Conservation (phyloP, 2,329 filamentous ascomycete species). For the Arthroderma sp. region DNA sequence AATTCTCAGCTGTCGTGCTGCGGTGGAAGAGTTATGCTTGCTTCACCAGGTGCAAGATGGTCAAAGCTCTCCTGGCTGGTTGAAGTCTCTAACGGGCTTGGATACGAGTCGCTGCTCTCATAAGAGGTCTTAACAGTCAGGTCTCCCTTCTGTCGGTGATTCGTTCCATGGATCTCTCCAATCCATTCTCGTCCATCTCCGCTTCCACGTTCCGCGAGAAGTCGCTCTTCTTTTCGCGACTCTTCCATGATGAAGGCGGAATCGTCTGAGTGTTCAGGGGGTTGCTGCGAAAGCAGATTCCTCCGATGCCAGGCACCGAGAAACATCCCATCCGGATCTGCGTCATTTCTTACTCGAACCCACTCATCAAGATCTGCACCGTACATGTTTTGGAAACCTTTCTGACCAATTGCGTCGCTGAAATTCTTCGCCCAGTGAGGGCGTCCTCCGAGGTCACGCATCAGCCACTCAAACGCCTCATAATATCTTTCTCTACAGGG, state of each 20-base stretch:
- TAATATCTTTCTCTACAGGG: slow-evolving; percentile 69
- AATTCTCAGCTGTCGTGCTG: slow-evolving; percentile 4
- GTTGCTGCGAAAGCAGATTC: slow-evolving; percentile 37
- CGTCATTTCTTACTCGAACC: slow-evolving; percentile 53
- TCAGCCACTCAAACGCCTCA: slow-evolving; percentile 78
- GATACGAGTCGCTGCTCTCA: slow-evolving; percentile 8
- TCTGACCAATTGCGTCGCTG: slow-evolving; percentile 41
- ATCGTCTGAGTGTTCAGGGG: neutral
- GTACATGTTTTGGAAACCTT: slow-evolving; percentile 54
- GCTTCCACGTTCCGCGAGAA: slow-evolving; percentile 15
- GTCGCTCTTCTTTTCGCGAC: slow-evolving; percentile 25
- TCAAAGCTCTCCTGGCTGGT: slow-evolving; percentile 38
- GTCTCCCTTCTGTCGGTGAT: neutral
- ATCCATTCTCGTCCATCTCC: slow-evolving; percentile 32
- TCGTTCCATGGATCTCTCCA: slow-evolving; percentile 22
- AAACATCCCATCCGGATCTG: slow-evolving; percentile 71
- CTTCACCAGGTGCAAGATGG: slow-evolving; percentile 31
- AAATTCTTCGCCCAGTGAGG: slow-evolving; percentile 97
- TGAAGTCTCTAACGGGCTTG: slow-evolving; percentile 26
- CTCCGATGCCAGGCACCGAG: slow-evolving; percentile 79
- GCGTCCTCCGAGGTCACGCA: slow-evolving; percentile 67
- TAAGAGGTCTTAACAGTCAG: slow-evolving; percentile 5
- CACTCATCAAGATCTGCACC: slow-evolving; percentile 54
- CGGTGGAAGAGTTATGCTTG: slow-evolving; percentile 25
- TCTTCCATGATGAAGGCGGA: slow-evolving; percentile 29